Evolutionary conservation across 257 asterid genomes (phyloP).

Genomic region (Scutellaria minor): DNA sequence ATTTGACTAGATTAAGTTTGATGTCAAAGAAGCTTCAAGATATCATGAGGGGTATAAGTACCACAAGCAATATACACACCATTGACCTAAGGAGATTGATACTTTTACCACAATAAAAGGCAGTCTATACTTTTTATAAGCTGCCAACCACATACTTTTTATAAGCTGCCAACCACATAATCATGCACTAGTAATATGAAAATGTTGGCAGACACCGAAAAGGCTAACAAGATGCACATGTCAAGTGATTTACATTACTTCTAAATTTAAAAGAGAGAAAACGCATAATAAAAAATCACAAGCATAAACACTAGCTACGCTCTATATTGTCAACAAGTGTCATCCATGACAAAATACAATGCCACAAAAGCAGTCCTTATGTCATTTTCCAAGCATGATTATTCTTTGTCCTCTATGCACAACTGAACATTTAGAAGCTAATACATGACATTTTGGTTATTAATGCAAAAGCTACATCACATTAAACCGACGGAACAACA

Average conservation of each 20-base stretch:
- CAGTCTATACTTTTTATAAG: background rate
- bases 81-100: background rate
- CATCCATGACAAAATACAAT: background rate
- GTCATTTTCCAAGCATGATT: slow-evolving; percentile 14
- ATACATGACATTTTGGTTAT: background rate
- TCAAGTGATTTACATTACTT: slow-evolving; percentile 9
- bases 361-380: background rate
- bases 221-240: background rate
- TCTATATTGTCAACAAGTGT: background rate
- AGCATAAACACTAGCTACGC: slow-evolving; percentile 11
- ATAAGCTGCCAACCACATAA: background rate
- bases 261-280: background rate
- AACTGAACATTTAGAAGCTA: slow-evolving; percentile 5
- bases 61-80: slow-evolving; percentile 1
- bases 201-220: background rate
- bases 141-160: background rate
- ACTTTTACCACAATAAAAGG: background rate
- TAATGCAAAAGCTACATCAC: slow-evolving; percentile 23
- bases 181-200: background rate
- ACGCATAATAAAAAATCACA: slow-evolving; percentile 1
- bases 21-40: slow-evolving; percentile 22
- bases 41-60: slow-evolving; percentile 3
- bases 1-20: slow-evolving; percentile 1
- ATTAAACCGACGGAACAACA: slow-evolving; percentile 25
- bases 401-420: background rate